Conservation (phyloP, 257 asterid genomes). For the Striga asiatica region DNA sequence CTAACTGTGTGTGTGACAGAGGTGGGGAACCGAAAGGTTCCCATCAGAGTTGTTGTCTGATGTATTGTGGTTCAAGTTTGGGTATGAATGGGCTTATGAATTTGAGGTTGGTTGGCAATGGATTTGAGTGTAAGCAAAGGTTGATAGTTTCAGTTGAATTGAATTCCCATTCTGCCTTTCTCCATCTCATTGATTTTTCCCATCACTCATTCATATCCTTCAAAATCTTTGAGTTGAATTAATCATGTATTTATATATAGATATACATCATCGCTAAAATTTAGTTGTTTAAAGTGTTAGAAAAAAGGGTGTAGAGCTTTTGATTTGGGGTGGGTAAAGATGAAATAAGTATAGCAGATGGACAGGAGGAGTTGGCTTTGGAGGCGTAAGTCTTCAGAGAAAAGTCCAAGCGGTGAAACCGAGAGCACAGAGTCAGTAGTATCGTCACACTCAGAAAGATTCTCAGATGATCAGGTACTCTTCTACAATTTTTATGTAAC, state of each 20-base stretch:
- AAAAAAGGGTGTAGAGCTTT: no score
- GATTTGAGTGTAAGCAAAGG: slow-evolving; percentile 37
- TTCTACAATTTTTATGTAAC: no score
- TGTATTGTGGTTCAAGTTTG: slow-evolving; percentile 19
- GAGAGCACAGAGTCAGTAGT: slow-evolving; percentile 83
- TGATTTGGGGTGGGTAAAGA: slow-evolving; percentile 13
- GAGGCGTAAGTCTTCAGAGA: slow-evolving; percentile 80
- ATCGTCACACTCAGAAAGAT: slow-evolving; percentile 74
- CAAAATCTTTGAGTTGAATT: no score
- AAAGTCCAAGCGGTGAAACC: slow-evolving; percentile 71
- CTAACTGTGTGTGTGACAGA: slow-evolving; percentile 8
- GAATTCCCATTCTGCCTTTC: slow-evolving; percentile 5
- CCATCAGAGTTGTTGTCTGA: slow-evolving; percentile 29
- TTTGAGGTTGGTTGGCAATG: slow-evolving; percentile 28
- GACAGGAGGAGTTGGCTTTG: slow-evolving; percentile 89
- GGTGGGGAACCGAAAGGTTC: slow-evolving; percentile 36
- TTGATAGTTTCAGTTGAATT: slow-evolving; percentile 21
- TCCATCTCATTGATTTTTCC: no score
- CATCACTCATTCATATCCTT: no score
- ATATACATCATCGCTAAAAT: no score
- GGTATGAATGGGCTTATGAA: slow-evolving; percentile 8
- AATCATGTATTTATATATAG: no score
- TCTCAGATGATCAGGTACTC: slow-evolving; percentile 97
- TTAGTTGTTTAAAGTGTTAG: no score
- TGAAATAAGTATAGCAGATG: slow-evolving; percentile 29